Evolutionary conservation across 257 asterid species (phyloP).

Genomic region (Capsicum chinense): DNA sequence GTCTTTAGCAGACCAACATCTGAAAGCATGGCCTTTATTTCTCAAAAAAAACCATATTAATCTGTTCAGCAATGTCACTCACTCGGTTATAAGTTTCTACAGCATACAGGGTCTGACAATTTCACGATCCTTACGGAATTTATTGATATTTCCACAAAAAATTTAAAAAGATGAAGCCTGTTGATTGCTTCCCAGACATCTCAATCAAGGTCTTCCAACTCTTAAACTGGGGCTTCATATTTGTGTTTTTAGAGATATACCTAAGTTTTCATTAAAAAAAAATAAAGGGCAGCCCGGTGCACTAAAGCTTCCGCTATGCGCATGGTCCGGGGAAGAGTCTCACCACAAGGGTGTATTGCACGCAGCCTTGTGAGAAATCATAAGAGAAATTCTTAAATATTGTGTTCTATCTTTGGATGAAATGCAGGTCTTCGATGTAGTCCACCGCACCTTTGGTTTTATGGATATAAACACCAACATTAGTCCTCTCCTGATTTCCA

Average conservation of each 20-base stretch:
- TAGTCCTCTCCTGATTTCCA: conserved; percentile 3
- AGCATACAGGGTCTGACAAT: background rate
- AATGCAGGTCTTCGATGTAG: background rate
- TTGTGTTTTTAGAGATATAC: background rate
- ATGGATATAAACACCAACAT: conserved; percentile 13
- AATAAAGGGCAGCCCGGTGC: no score
- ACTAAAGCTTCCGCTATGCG: no score
- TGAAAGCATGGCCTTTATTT: conserved; percentile 12
- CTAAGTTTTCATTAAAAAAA: background rate
- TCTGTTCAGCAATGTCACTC: background rate
- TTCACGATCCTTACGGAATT: background rate
- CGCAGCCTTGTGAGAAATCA: background rate
- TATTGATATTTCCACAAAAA: background rate
- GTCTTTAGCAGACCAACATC: background rate
- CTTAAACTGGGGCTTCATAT: conserved; percentile 1
- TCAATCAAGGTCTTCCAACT: conserved; percentile 7
- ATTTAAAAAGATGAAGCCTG: background rate
- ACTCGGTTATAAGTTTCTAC: background rate
- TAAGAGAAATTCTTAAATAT: background rate
- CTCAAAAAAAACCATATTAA: background rate
- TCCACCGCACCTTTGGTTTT: background rate
- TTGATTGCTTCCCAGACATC: background rate
- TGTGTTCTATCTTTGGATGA: background rate
- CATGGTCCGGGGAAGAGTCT: no score
- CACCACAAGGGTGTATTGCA: no score